Conservation (phyloP, 192 early-diverging fungal species). For the Gigaspora rosea region DNA sequence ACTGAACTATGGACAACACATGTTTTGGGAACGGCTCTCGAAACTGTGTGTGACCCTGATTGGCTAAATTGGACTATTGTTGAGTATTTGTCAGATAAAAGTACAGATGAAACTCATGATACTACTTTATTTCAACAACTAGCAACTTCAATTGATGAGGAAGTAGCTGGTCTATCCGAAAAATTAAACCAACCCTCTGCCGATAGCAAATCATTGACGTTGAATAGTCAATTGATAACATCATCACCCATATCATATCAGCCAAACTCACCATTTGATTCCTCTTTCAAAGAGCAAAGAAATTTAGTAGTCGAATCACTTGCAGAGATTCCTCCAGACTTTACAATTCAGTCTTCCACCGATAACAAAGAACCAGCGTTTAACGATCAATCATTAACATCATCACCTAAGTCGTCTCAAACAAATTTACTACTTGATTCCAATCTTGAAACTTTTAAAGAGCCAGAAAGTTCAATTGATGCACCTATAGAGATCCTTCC, state of each 20-base stretch:
- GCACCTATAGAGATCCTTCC: neutral
- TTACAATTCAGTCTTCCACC: no score
- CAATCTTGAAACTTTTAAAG: neutral
- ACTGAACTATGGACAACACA: conserved; percentile 53
- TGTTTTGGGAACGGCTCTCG: conserved; percentile 46
- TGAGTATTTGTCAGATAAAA: conserved; percentile 40
- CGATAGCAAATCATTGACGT: no score
- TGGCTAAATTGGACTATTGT: conserved; percentile 55
- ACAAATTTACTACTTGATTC: neutral
- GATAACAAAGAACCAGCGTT: no score
- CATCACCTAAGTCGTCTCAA: neutral
- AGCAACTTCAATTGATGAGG: conserved; percentile 18
- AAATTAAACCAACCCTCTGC: conserved; percentile 7
- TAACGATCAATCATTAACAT: no score
- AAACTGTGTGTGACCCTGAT: conserved; percentile 54
- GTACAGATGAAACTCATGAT: conserved; percentile 9
- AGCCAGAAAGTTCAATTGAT: neutral
- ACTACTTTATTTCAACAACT: conserved; percentile 17
- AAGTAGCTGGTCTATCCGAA: conserved; percentile 21
- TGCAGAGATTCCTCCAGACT: no score
- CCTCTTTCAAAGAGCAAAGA: no score
- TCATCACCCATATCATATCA: no score
- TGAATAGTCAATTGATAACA: no score
- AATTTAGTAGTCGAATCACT: no score
- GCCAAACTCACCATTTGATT: no score